Evolutionary conservation across 306 rosid genomes (phyloP), one percentile per base, ranked within the genome.

Genomic region (Sechiopsis laciniata): DNA sequence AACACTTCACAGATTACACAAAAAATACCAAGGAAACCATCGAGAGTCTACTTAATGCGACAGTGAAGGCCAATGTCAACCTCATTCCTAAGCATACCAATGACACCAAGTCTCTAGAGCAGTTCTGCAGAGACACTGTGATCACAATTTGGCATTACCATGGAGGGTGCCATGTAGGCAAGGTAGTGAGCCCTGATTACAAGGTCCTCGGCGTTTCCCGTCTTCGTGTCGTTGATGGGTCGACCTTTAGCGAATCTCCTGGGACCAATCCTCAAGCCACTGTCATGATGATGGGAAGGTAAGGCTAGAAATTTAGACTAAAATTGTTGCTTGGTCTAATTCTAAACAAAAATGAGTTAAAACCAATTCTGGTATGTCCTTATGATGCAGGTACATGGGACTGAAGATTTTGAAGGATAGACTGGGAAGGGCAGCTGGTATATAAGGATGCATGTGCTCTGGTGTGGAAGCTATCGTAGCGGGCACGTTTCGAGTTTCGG

Each of bases 261-360:
- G 98, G 98, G 76, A 89, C 97, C 61, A 94, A 94, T 80, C 98
- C 98, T 82, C 98, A 90, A 74, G 97, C 82, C 76, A 90, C 97
- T 46, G 92, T 94, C 59, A 60, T 94, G 96, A 90, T 94, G 98
- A 90, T 94, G 97, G 98, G 98, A 46, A 94, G 97, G 98, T 90
- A 78, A 77, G 76, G 35, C 51, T 10, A 1, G 37, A 58, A 11
- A 58, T 58, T 22, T 22, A 40, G 29, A 46, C 37, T 67, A 20
- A 5, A 66, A 19, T 46, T 19, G 11, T 19, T 19, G 9, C 45
- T 65, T 42, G 54, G 14, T 63, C 8, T 32, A 5, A 32, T 6
- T 26, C 29, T 26, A 26, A 26, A 26, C 42, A 60, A 60, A 60
- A 60, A 60, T 24, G 26, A 1, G 19, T 66, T 42, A 66, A 22